These are phyloP conservation scores for Globisporangium spinosum DNA, from an alignment of 352 stramenopile species.

Conservation along the genomic window DNA sequence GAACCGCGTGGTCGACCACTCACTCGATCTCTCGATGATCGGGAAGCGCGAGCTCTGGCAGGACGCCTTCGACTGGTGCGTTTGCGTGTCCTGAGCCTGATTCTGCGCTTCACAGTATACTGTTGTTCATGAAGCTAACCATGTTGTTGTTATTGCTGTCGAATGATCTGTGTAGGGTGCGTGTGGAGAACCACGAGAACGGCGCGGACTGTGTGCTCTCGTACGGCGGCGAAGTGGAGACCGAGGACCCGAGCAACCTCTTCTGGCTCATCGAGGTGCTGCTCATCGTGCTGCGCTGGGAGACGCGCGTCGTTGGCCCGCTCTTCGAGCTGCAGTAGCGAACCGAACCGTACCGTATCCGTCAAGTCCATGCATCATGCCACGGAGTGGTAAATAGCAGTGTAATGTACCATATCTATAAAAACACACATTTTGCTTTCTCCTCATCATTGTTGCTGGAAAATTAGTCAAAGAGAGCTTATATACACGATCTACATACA, in stretches of 20 bases:
- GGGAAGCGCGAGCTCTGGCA: slow-evolving; percentile 44
- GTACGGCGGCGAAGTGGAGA: slow-evolving; percentile 31
- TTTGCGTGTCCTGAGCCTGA: slow-evolving; percentile 9
- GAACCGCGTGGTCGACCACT: slow-evolving; percentile 33
- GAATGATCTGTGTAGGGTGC: slow-evolving; percentile 22
- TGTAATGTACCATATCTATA: slow-evolving; percentile 2
- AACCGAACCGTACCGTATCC: too few species aligned
- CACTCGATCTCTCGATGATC: slow-evolving; percentile 30
- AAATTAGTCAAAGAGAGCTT: background rate
- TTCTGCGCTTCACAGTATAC: background rate
- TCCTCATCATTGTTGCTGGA: background rate
- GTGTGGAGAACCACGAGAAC: slow-evolving; percentile 33
- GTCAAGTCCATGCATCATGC: too few species aligned
- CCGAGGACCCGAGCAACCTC: slow-evolving; percentile 32
- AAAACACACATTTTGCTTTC: background rate
- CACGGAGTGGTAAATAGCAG: background rate
- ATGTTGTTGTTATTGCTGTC: background rate
- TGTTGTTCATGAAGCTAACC: background rate
- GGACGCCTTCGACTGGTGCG: slow-evolving; percentile 38
- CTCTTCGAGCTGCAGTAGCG: slow-evolving; percentile 32
- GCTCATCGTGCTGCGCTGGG: slow-evolving; percentile 40
- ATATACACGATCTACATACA: slow-evolving; percentile 2
- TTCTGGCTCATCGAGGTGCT: slow-evolving; percentile 58
- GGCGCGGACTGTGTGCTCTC: slow-evolving; percentile 34
- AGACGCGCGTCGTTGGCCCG: slow-evolving; percentile 38